phyloP scores from a whole-genome alignment of 352 stramenopile genomes.

The Phytophthora ramorum region DNA sequence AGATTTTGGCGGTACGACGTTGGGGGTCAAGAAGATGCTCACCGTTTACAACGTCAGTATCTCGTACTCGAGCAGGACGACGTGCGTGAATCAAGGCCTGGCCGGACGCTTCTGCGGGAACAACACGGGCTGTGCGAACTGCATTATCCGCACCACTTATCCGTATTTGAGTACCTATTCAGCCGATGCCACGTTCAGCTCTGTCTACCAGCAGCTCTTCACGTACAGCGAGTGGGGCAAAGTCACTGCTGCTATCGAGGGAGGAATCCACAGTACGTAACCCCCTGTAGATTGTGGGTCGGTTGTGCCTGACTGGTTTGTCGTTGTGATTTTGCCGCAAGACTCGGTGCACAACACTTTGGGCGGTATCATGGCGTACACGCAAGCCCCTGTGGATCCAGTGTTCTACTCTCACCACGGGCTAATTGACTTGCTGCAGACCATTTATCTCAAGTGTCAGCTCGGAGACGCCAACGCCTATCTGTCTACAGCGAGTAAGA shows the following conservation, averaged over 20 bases:
- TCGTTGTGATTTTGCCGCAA: constrained; percentile 7
- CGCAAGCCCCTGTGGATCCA: constrained; percentile 51
- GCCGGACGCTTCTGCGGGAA: constrained; percentile 53
- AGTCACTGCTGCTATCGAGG: constrained; percentile 43
- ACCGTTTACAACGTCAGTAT: constrained; percentile 33
- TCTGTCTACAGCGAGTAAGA: constrained; percentile 34
- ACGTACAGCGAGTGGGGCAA: constrained; percentile 21
- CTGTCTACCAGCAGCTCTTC: constrained; percentile 57
- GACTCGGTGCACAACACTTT: constrained; percentile 49
- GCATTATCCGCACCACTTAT: constrained; percentile 30
- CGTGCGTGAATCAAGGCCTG: constrained; percentile 41
- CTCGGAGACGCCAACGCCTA: constrained; percentile 27
- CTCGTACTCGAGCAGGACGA: constrained; percentile 26
- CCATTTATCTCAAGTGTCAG: constrained; percentile 67
- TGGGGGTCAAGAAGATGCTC: constrained; percentile 16
- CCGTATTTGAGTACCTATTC: constrained; percentile 32
- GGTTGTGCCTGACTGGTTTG: background rate
- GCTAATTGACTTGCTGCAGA: constrained; percentile 50
- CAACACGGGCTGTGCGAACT: constrained; percentile 41
- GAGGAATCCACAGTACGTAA: constrained; percentile 51
- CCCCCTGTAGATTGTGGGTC: background rate
- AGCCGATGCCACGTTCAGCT: constrained; percentile 43
- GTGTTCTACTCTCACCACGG: constrained; percentile 65
- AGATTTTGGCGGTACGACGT: constrained; percentile 41
- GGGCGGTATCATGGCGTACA: constrained; percentile 47